A percentile compares a stretch with the other conserved stretches of the same genome.
phyloP scores from a whole-genome alignment of 495 filamentous ascomycete genomes.

The Penicillium manginii region DNA sequence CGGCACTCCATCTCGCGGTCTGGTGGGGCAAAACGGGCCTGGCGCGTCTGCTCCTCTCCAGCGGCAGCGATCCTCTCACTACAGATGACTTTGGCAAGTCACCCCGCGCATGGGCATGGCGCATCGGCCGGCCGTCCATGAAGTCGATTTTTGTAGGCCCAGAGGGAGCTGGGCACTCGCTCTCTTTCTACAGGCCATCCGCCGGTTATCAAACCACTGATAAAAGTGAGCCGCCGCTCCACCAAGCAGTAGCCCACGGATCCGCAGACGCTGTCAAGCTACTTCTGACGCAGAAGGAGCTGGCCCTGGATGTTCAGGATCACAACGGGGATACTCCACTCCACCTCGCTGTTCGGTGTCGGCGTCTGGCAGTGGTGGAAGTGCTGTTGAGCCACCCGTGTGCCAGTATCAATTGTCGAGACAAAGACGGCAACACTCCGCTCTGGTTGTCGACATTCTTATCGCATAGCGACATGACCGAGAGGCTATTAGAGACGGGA shows the following conservation, averaged over 20 bases:
- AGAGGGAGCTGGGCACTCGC: background rate
- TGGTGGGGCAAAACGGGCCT: background rate
- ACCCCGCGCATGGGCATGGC: slow-evolving; percentile 6
- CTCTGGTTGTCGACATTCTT: slow-evolving; percentile 17
- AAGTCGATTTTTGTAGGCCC: slow-evolving; percentile 3
- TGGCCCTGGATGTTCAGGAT: slow-evolving; percentile 5
- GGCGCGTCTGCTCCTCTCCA: background rate
- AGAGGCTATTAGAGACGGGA: slow-evolving; percentile 8
- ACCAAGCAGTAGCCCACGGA: slow-evolving; percentile 13
- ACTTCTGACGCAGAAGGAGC: slow-evolving; percentile 11
- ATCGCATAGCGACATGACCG: slow-evolving; percentile 10
- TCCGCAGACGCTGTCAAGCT: slow-evolving; percentile 9
- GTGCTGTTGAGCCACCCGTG: slow-evolving; percentile 9
- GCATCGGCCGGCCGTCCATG: slow-evolving; percentile 8
- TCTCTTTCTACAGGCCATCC: slow-evolving; percentile 1
- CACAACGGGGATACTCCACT: slow-evolving; percentile 14
- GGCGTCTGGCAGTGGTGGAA: slow-evolving; percentile 10
- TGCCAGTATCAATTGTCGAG: slow-evolving; percentile 8
- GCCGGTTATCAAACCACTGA: slow-evolving; percentile 1
- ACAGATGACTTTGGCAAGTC: slow-evolving; percentile 16
- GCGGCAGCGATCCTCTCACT: slow-evolving; percentile 8
- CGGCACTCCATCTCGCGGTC: too few species aligned
- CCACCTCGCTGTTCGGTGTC: slow-evolving; percentile 13
- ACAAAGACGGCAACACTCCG: slow-evolving; percentile 15
- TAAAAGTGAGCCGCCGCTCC: slow-evolving; percentile 11